These are phyloP conservation scores for Stachybotrys chlorohalonatus DNA, from an alignment of 2,329 filamentous ascomycete genomes.

Conservation along the genomic window DNA sequence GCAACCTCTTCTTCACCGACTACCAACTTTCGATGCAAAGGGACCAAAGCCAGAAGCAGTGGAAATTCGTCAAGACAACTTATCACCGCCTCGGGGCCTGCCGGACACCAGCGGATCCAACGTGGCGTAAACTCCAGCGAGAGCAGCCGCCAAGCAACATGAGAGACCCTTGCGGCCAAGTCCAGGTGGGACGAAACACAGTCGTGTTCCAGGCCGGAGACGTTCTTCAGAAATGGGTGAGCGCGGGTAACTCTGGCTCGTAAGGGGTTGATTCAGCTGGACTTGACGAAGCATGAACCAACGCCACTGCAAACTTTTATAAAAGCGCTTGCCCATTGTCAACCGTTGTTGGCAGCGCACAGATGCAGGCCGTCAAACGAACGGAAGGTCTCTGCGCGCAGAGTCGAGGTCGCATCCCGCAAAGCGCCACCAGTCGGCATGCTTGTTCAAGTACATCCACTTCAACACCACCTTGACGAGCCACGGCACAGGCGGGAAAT, in stretches of 20 bases:
- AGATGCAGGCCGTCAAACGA: conserved; percentile 12
- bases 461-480: conserved; percentile 16
- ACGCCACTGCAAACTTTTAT: too few relatives aligned
- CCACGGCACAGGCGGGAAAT: conserved; percentile 18
- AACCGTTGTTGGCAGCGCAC: neutral
- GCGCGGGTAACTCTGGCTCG: too few relatives aligned
- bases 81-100: neutral
- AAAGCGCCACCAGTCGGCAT: conserved; percentile 27
- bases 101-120: neutral
- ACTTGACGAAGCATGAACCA: too few relatives aligned
- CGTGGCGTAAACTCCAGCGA: neutral
- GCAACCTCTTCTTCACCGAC: neutral
- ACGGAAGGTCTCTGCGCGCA: conserved; percentile 22
- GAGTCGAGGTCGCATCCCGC: conserved; percentile 19
- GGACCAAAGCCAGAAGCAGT: neutral
- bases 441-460: conserved; percentile 22
- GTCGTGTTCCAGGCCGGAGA: neutral
- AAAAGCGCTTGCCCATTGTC: too few relatives aligned
- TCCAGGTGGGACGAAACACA: neutral
- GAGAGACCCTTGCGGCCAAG: neutral
- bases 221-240: neutral
- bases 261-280: too few relatives aligned
- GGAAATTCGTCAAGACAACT: neutral
- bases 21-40: neutral
- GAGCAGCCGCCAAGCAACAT: neutral